Evolutionary conservation across 495 filamentous ascomycete genomes (phyloP), one percentile per base, ranked within the genome.

Genomic region (Trichoderma parareesei): DNA sequence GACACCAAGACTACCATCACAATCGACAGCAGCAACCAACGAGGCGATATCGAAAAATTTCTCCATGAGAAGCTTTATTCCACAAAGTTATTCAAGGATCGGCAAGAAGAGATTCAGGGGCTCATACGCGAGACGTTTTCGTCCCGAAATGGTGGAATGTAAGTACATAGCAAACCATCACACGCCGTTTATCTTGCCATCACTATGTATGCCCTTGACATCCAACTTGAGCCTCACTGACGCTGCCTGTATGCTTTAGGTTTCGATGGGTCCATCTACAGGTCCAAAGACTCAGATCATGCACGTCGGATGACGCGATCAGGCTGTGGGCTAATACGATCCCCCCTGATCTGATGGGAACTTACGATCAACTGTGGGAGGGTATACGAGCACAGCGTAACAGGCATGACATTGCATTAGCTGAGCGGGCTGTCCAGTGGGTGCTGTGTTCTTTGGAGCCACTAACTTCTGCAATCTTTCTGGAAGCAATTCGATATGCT

Each of bases 231-330:
- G 27, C 27, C 27, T 27, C 27, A 27, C 27, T 27, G 27, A 27
- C 27, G 27, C 27, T 27, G 27, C 27, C 1, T 20, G 7, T 49
- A 18, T n/a, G 16, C 4, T 8, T 8, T 18, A 49, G 46, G 46
- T 49, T 78, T 62, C 76, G 76, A 64, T 78, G 73, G 75, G 75
- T 67, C 13, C 61, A 49, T 37, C 42, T 78, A 41, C 75, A 78
- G 57, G 69, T 76, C 33, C 67, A 73, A 35, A 71, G 77, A 44
- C 64, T 78, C 4, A 40, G 67, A 2, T 64, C 69, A 14, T 69
- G 71, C 2, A 38, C 59, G 1, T 64, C 63, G 1, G 38, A 62
- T 42, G 5, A 43, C 13, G 68, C 65, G 40, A 71, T 77, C 43
- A 49, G 57, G 8, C 42, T 64, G 1, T 68, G 70, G 18, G 66